Base-by-base conservation (phyloP, 352 stramenopile species). In the Pythium grandisporangium region DNA sequence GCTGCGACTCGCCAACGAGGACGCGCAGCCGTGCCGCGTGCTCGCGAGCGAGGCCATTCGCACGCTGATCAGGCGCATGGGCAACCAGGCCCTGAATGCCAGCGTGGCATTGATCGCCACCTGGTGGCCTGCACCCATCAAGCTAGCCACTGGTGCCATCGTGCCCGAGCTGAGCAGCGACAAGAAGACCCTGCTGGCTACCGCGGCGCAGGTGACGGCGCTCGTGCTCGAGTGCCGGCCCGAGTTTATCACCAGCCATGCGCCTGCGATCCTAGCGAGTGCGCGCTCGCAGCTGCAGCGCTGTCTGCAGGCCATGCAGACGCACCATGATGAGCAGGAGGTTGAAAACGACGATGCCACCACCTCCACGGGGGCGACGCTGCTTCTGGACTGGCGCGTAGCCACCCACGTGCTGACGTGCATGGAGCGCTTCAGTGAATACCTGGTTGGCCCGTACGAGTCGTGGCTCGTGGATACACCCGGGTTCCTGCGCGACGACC, bases 1-100 rank as follows among this genome's bases (percentile, higher is more conserved):
- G 37, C 62, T 98, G 25, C 93, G 96, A 38, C 53, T 99, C 21
- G 87, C 91, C 1, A 99, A 99, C 54, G 95, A 99, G 46, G 88
- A 98, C 24, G 81, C 87, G 3, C 74, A 78, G 2, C 70, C 68
- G 42, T 98, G 94, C 51, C 84, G 92, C 37, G 61, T 88, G 34
- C 65, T 89, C 4, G 73, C 95, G 6, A 60, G 74, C 5, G 65
- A 83, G 26, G 76, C 70, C 30, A 84, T 98, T 27, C 75, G 55
- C 32, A 76, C 72, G 20, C 70, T 98, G 3, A 54, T 98, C 25
- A 72, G 75, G 46, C 84, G 95, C 37, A 70, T 97, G 26, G 84
- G 84, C 36, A 95, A 87, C 55, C 87, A 96, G 38, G 60, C 90
- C 35, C 56, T 97, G 17, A 91, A 95, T 65, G 73, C 84, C 25